Evolutionary conservation across 2,329 filamentous ascomycete species (phyloP).

Genomic region (Arthrobotrys sphaeroides): DNA sequence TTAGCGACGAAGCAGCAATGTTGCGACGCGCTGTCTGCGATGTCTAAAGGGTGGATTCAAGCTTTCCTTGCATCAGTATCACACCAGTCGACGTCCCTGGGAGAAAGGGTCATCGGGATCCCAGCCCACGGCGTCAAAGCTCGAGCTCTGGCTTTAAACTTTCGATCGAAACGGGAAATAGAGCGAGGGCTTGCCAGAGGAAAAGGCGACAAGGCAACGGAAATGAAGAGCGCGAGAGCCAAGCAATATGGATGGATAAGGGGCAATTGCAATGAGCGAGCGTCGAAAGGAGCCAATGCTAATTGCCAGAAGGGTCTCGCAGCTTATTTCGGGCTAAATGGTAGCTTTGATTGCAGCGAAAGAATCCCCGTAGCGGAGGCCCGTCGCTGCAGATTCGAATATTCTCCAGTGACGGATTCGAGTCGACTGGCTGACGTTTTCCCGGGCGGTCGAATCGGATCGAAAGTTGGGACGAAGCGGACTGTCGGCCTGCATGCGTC

Average conservation of each 20-base stretch:
- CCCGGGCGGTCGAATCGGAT: not conserved
- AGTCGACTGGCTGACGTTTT: constrained; percentile 8
- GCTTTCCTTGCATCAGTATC: not conserved
- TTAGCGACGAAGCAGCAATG: constrained; percentile 41
- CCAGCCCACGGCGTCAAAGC: constrained; percentile 16
- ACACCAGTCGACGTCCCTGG: not conserved
- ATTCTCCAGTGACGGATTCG: not conserved
- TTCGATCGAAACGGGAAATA: constrained; percentile 1
- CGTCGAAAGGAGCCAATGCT: constrained; percentile 35
- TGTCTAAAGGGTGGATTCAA: not conserved
- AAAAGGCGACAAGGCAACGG: constrained; percentile 50
- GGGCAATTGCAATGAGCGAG: constrained; percentile 11
- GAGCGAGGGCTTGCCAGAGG: not conserved
- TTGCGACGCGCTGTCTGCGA: constrained; percentile 18
- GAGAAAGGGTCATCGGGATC: not conserved
- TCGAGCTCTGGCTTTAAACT: constrained; percentile 16
- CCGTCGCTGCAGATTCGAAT: not conserved
- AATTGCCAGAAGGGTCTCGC: constrained; percentile 10
- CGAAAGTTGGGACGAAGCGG: constrained; percentile 32
- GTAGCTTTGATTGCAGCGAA: constrained; percentile 36
- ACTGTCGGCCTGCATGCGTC: constrained; percentile 15
- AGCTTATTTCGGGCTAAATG: constrained; percentile 37
- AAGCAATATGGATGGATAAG: constrained; percentile 39
- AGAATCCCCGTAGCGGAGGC: constrained; percentile 16
- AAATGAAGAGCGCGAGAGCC: constrained; percentile 48